Evolutionary conservation across 2,329 filamentous ascomycete genomes (phyloP), one percentile per base, ranked within the genome.

Genomic region (Coccinonectria pachysandricola): DNA sequence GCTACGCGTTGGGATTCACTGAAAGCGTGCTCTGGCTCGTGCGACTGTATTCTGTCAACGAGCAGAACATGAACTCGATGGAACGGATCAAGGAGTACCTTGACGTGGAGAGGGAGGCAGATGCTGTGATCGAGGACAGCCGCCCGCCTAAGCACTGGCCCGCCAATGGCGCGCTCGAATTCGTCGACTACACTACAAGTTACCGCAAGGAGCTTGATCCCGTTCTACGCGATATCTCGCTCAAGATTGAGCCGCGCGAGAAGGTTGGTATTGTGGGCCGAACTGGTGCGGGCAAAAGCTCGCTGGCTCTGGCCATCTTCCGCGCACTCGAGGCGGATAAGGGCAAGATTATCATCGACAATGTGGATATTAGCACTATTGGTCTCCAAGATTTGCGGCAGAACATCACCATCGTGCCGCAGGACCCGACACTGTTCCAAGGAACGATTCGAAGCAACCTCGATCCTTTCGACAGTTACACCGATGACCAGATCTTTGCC

Each of bases 21-120:
- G 91, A 98, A 54, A 96, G 94, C 40, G 81, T 98, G 6, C 62
- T 98, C 11, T 98, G 91, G 91, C 76, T 96, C 29, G 87, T 98
- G 15, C 79, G 91, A 23, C 68, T 95, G 9, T 98, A 98, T 53
- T 80, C 87, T 1, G 75, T 83, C 49, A 95, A 96, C 47, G 91
- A 98, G 59, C 91, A 98, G 57, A 96, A 95, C 58, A 96, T 98
- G 91, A 98, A 98, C 58, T 88, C 88, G 3, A 87, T 96, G 24
- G 91, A 98, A 59, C 83, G 91, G 48, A 79, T 98, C 49, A 92
- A 94, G 61, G 91, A 98, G 52, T 98, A 96, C 49, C 71, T 96
- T 18, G 85, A 96, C 22, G 82, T 98, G 1, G 88, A 96, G 44
- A 88, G 95, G 53, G 91, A 98, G 58, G 87, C 91, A 1, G 64